phyloP scores from a whole-genome alignment of 805 yeast genomes.

The Torulaspora delbrueckii region DNA sequence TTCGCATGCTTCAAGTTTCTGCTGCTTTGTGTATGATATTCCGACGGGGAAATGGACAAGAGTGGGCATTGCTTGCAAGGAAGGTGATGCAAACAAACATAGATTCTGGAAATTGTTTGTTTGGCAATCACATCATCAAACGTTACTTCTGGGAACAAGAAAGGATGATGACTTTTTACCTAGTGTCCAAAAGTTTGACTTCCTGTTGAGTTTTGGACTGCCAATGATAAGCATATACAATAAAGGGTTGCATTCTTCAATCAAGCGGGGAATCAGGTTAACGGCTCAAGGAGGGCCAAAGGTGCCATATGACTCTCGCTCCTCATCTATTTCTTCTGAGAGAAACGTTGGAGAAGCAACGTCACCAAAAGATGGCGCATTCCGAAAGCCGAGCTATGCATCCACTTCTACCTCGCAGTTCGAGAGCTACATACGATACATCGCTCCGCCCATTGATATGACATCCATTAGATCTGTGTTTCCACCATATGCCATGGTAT shows the following conservation, averaged over 20 bases:
- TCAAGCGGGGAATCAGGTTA: constrained; percentile 12
- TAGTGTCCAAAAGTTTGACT: constrained; percentile 41
- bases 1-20: constrained; percentile 29
- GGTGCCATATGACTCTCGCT: neutral
- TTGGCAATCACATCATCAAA: constrained; percentile 76
- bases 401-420: constrained; percentile 37
- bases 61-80: constrained; percentile 49
- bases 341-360: neutral
- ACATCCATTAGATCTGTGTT: constrained; percentile 65
- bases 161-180: constrained; percentile 26
- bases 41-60: constrained; percentile 53
- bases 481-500: constrained; percentile 71
- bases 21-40: constrained; percentile 32
- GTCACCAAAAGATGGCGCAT: constrained; percentile 2
- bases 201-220: constrained; percentile 47
- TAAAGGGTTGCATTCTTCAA: constrained; percentile 9
- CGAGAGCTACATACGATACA: constrained; percentile 67
- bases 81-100: constrained; percentile 51
- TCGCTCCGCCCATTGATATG: constrained; percentile 65
- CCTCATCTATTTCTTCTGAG: constrained; percentile 4
- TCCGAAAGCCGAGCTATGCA: constrained; percentile 12
- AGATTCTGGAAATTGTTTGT: constrained; percentile 63
- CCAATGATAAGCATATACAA: constrained; percentile 48
- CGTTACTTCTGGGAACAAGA: constrained; percentile 51
- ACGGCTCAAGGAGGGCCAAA: neutral